Base-by-base conservation (phyloP, 441 rosid genomes). In the Iberis amara region DNA sequence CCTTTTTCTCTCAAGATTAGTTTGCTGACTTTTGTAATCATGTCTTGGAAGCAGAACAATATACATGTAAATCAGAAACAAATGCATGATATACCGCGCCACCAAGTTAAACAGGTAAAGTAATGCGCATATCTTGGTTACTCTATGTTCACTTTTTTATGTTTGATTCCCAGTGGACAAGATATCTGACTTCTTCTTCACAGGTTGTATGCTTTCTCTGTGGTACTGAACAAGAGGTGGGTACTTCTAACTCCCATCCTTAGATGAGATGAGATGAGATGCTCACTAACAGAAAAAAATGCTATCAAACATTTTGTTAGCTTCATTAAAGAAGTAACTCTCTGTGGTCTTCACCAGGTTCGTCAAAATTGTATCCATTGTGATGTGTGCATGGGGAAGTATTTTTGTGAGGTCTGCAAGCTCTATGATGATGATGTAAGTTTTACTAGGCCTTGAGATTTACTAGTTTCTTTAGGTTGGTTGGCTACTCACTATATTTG, bases 351-450 rank as follows among this genome's bases (percentile, higher is more conserved):
- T 67, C 10, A 24, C 11, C 71, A 90, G 98, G 95, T 77, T 56
- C 77, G 61, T 26, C 92, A 85, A 69, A 72, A 55, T 40, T 90
- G 98, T 62, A 64, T 63, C n/a, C 74, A 77, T 39, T 90, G 98
- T 49, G 92, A 96, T 36, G 85, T 90, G 6, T 87, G 95, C 59
- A 90, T 90, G 98, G 95, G 83, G 23, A 79, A 74, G 51, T 90
- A 87, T 73, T 87, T 79, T 61, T 87, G 98, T 11, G 39, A 69
- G 68, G 58, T 61, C 5, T 87, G 98, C 83, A 90, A 83, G 68
- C 78, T 90, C 58, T 90, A 71, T 41, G 98, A 87, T 65, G 98
- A 90, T 57, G 96, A 90, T 68, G 98, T 87, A 66, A 81, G 91
- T 68, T 28, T 26, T 26, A 4, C 30, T 4, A 26, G 30, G 30